Conservation (phyloP, 2,329 filamentous ascomycete genomes). For the Colletotrichum tabaci region DNA sequence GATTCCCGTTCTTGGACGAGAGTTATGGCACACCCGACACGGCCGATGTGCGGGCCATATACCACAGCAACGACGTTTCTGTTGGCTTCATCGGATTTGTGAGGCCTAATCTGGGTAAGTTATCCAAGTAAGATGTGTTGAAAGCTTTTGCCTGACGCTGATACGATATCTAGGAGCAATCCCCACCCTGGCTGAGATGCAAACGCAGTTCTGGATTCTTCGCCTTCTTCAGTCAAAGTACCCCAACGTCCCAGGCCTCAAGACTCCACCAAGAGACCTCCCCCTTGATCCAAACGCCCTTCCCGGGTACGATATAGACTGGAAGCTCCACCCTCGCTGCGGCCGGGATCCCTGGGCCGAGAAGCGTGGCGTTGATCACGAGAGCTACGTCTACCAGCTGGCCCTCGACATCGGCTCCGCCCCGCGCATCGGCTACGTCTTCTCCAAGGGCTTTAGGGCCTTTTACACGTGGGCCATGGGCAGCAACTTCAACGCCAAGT, state of each 20-base stretch:
- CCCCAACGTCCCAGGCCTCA: conserved; percentile 20
- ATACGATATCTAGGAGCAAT: conserved; percentile 53
- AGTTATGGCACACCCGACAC: conserved; percentile 60
- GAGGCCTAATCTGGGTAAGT: conserved; percentile 57
- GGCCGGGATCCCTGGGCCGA: conserved; percentile 52
- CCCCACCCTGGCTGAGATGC: conserved; percentile 64
- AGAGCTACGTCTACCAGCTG: conserved; percentile 65
- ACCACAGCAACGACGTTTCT: conserved; percentile 56
- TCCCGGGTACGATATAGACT: conserved; percentile 56
- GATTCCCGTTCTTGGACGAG: conserved; percentile 52
- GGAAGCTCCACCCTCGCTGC: conserved; percentile 54
- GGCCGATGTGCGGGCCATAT: conserved; percentile 67
- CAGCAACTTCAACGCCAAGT: conserved; percentile 65
- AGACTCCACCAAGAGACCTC: neutral
- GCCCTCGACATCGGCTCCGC: conserved; percentile 63
- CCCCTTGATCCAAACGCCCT: conserved; percentile 47
- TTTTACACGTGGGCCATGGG: conserved; percentile 63
- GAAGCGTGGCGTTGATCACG: conserved; percentile 63
- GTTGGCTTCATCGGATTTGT: conserved; percentile 65
- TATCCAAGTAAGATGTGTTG: accelerated
- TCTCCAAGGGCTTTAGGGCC: conserved; percentile 46
- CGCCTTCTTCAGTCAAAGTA: conserved; percentile 51
- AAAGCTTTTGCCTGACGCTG: neutral
- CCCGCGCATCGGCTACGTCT: conserved; percentile 54
- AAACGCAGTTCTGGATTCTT: conserved; percentile 63